phyloP scores from a whole-genome alignment of 495 filamentous ascomycete genomes.

The Aspergillus leporis region DNA sequence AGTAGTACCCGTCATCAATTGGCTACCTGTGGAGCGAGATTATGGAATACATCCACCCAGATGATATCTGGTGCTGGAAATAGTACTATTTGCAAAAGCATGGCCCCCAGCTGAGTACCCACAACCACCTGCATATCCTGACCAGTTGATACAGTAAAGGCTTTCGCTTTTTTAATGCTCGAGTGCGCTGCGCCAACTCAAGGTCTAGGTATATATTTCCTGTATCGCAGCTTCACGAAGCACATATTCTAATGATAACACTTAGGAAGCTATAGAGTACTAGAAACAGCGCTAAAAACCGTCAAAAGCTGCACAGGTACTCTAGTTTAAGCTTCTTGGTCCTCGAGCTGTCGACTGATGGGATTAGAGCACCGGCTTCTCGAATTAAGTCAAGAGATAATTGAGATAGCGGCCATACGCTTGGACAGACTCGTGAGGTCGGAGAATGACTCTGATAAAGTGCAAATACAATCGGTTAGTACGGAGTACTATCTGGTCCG shows the following conservation, averaged over 20 bases:
- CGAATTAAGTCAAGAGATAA: conserved; percentile 55
- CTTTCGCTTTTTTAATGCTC: conserved; percentile 71
- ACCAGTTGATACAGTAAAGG: conserved; percentile 42
- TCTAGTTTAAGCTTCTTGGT: conserved; percentile 15
- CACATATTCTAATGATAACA: neutral
- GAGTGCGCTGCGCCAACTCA: conserved; percentile 54
- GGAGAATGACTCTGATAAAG: conserved; percentile 18
- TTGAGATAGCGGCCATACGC: conserved; percentile 65
- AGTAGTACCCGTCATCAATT: conserved; percentile 24
- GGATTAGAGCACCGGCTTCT: conserved; percentile 47
- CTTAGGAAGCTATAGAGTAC: conserved; percentile 53
- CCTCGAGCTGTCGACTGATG: conserved; percentile 20
- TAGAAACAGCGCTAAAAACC: conserved; percentile 68
- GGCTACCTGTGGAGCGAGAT: conserved; percentile 34
- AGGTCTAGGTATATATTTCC: conserved; percentile 21
- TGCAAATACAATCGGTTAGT: conserved; percentile 12
- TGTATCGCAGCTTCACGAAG: neutral
- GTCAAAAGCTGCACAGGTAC: conserved; percentile 65
- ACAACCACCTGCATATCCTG: neutral
- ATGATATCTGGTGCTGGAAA: neutral
- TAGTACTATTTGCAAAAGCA: conserved; percentile 21
- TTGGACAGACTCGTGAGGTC: conserved; percentile 54
- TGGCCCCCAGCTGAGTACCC: neutral
- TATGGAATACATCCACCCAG: conserved; percentile 36
- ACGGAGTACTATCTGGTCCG: conserved; percentile 70